phyloP scores from a whole-genome alignment of 2,329 filamentous ascomycete genomes.

The Coniochaeta ligniaria region DNA sequence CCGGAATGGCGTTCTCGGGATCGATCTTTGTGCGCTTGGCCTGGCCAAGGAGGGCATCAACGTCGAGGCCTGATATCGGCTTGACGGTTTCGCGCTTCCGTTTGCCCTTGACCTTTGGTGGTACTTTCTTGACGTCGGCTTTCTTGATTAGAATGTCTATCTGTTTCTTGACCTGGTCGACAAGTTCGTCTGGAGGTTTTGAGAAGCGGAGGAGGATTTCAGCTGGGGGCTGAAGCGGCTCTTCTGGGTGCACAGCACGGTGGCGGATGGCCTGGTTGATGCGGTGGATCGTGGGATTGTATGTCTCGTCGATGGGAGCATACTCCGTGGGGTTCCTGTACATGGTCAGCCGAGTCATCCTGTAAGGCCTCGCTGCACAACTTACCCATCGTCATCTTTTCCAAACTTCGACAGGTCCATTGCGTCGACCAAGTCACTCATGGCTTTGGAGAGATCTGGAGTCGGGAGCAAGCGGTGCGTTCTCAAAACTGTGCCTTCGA shows the following conservation, averaged over 20 bases:
- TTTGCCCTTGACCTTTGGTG: conserved; percentile 69
- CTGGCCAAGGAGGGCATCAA: conserved; percentile 67
- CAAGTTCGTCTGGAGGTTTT: conserved; percentile 59
- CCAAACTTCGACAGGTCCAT: conserved; percentile 78
- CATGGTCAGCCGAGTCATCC: neutral
- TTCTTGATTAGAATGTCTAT: conserved; percentile 60
- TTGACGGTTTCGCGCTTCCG: conserved; percentile 65
- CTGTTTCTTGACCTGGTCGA: conserved; percentile 45
- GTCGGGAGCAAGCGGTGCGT: conserved; percentile 80
- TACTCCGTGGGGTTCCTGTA: conserved; percentile 53
- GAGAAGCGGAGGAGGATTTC: conserved; percentile 66
- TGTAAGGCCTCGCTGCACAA: neutral
- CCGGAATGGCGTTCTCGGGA: conserved; percentile 72
- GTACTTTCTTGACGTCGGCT: conserved; percentile 83
- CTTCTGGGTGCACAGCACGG: conserved; percentile 68
- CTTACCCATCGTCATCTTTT: conserved; percentile 67
- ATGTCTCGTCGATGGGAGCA: conserved; percentile 72
- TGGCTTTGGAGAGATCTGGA: conserved; percentile 66
- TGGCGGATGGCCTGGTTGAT: conserved; percentile 79
- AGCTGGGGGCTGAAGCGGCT: conserved; percentile 53
- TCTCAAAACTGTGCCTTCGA: conserved; percentile 73
- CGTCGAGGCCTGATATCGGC: conserved; percentile 82
- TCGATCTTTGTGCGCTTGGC: conserved; percentile 30
- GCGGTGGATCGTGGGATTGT: conserved; percentile 79
- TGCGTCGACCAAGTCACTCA: conserved; percentile 85